Base-by-base conservation (phyloP, 2,329 filamentous ascomycete species). In the Elsinoe necatrix region DNA sequence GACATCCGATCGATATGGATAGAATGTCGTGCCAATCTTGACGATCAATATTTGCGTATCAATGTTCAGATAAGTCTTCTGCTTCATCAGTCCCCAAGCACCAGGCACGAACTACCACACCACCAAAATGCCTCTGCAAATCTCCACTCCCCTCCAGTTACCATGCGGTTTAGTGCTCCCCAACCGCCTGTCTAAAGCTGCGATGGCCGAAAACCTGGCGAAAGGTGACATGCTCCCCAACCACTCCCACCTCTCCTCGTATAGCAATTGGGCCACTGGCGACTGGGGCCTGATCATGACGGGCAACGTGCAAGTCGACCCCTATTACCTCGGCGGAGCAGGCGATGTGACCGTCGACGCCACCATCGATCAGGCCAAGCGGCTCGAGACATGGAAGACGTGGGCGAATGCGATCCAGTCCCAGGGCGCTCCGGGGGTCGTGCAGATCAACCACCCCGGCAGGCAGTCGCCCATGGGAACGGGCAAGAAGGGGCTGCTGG, bases 201-300 rank as follows among this genome's bases (percentile, higher is more conserved):
- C 66, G 8, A 67, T 68, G 65, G 63, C 63, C 5, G 66, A 67
- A 43, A 39, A 45, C 2, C 60, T 68, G 59, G 61, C 63, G 8
- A 57, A 58, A 14, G 56, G 58, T 14, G 52, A 59, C n/a, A 56
- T 63, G 9, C 63, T 63, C 8, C 45, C 37, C n/a, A 20, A 20
- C 20, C 8, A 51, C 11, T 23, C 54, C 3, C 29, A 50, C 6
- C 55, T 27, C 45, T 57, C 20, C n/a, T 27, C 31, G 12, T 60
- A 61, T 45, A 41, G 47, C 18, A 29, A 31, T 65, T 77, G 64
- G 69, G 71, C 75, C 0, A 67, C 74, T 7, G 77, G 77, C 2
- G 74, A 72, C n/a, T 80, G 77, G 77, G 79, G 78, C 1, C 64
- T 79, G 60, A 60, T 80, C 11, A 54, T 80, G n/a, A 79, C 78